Evolutionary conservation across 2,329 filamentous ascomycete species (phyloP).

Genomic region (Exophiala lecanii-corni): DNA sequence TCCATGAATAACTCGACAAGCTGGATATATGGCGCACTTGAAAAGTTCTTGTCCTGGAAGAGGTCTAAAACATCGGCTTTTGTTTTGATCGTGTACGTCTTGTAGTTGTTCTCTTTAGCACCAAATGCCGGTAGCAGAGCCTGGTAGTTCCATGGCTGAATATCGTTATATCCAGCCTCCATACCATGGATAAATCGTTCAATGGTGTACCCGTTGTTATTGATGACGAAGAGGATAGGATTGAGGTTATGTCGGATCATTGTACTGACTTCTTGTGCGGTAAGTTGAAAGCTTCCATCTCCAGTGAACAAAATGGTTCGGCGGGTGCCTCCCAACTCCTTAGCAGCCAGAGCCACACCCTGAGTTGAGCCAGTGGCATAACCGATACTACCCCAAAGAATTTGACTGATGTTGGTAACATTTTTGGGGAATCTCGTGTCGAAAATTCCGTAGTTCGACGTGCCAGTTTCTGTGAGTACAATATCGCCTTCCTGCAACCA

Average conservation of each 20-base stretch:
- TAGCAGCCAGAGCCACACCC: constrained; percentile 52
- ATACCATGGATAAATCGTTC: constrained; percentile 55
- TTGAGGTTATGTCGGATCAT: constrained; percentile 54
- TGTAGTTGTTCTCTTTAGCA: constrained; percentile 32
- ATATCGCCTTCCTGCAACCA: constrained; percentile 52
- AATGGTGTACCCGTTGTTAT: constrained; percentile 58
- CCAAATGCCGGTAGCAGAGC: constrained; percentile 36
- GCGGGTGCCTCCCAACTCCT: constrained; percentile 49
- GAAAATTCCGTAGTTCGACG: constrained; percentile 53
- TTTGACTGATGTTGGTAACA: constrained; percentile 46
- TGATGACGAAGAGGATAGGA: constrained; percentile 51
- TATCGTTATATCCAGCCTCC: constrained; percentile 52
- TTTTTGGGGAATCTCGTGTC: constrained; percentile 48
- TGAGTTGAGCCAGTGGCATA: constrained; percentile 57
- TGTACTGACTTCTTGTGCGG: constrained; percentile 61
- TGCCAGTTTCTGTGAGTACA: constrained; percentile 57
- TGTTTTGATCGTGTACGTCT: constrained; percentile 64
- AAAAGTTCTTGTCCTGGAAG: constrained; percentile 31
- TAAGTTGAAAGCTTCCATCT: constrained; percentile 63
- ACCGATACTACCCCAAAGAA: constrained; percentile 58
- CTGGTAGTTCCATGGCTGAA: constrained; percentile 48
- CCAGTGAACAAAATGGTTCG: constrained; percentile 57
- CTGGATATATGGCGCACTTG: constrained; percentile 36
- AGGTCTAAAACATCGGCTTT: constrained; percentile 31
- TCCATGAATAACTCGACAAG: constrained; percentile 42